Percentiles rank a stretch among this genome's conserved stretches.
Evolutionary conservation across 2,329 filamentous ascomycete species (phyloP).

Genomic region (Saccharata proteae): DNA sequence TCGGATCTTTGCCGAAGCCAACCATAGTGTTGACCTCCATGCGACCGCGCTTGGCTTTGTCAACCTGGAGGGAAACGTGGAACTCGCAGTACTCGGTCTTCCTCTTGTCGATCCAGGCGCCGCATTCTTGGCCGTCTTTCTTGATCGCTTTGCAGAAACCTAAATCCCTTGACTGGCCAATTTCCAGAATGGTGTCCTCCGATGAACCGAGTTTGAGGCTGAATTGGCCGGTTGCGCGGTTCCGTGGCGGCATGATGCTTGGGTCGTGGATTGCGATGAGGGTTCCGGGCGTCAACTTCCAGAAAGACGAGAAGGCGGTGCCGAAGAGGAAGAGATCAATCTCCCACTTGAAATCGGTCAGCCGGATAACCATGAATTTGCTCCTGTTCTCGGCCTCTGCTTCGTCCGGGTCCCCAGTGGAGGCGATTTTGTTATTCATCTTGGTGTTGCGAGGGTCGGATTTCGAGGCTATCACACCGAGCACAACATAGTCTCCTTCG

Average conservation of each 20-base stretch:
- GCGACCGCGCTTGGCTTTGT: conserved; percentile 54
- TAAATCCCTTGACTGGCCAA: conserved; percentile 73
- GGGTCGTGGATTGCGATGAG: conserved; percentile 89
- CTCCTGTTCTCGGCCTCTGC: conserved; percentile 46
- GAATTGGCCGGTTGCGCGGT: conserved; percentile 70
- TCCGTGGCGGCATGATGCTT: conserved; percentile 75
- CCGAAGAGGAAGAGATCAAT: conserved; percentile 88
- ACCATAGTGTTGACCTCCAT: conserved; percentile 70
- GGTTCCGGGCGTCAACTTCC: conserved; percentile 86
- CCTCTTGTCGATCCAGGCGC: conserved; percentile 73
- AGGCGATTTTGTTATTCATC: conserved; percentile 30
- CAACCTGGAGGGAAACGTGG: conserved; percentile 72
- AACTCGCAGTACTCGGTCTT: conserved; percentile 89
- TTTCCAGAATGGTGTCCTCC: conserved; percentile 79
- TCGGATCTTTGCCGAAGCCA: conserved; percentile 16
- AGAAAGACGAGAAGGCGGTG: conserved; percentile 81
- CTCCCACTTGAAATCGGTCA: conserved; percentile 84
- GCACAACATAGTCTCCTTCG: conserved; percentile 79
- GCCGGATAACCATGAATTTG: conserved; percentile 85
- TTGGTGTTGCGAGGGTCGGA: conserved; percentile 62
- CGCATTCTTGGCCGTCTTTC: conserved; percentile 72
- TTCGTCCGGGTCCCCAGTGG: conserved; percentile 25
- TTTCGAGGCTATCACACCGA: conserved; percentile 80
- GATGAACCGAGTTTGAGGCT: conserved; percentile 75
- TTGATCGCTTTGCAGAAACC: conserved; percentile 78